A percentile compares a stretch with the other conserved stretches of the same genome.
These are phyloP conservation scores for Solanum arcanum DNA, from an alignment of 257 asterid genomes.

Conservation along the genomic window DNA sequence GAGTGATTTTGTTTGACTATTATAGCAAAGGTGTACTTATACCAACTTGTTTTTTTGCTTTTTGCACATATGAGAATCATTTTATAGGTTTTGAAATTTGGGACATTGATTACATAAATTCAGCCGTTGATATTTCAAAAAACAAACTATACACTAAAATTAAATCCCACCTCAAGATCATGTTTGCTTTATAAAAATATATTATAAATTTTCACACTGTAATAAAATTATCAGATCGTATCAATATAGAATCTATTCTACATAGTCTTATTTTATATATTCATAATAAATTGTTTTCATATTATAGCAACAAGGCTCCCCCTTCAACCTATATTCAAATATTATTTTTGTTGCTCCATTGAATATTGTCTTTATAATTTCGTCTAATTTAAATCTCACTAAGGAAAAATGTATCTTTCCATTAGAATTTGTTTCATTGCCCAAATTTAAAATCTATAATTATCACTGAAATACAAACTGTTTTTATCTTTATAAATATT, in stretches of 20 bases:
- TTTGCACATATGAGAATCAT: neutral
- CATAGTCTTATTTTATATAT: rapidly evolving
- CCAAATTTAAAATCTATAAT: neutral
- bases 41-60: neutral
- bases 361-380: neutral
- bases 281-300: no score
- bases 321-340: neutral
- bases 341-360: neutral
- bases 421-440: neutral
- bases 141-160: neutral
- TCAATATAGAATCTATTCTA: no score
- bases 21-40: neutral
- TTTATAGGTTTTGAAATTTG: neutral
- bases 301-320: neutral
- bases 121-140: neutral
- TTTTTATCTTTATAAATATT: neutral
- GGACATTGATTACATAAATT: neutral
- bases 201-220: no score
- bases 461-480: rapidly evolving
- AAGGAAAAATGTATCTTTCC: neutral
- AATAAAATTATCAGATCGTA: no score
- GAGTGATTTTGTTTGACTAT: neutral
- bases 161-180: neutral
- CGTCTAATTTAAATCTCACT: neutral
- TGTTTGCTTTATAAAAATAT: neutral